Percentiles rank a stretch among this genome's conserved stretches.
Conservation (phyloP, 305 asterid species). For the Euphrasia arctica region DNA sequence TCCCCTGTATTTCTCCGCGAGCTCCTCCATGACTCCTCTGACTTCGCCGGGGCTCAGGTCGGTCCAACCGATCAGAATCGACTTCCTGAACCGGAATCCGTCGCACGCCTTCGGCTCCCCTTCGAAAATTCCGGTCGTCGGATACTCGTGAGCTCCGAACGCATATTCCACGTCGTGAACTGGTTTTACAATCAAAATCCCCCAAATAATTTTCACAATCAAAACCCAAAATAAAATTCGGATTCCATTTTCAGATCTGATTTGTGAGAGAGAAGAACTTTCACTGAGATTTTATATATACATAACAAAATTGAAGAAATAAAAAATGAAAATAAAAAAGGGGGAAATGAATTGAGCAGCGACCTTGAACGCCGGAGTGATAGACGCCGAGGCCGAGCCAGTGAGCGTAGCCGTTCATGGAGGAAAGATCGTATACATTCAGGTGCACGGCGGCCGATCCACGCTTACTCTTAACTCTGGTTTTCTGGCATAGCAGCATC, state of each 20-base stretch:
- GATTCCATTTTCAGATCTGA: conserved; percentile 24
- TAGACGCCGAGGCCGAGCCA: conserved; percentile 93
- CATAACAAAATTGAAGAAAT: background rate
- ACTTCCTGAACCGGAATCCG: conserved; percentile 67
- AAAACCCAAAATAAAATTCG: background rate
- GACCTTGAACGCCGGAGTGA: conserved; percentile 93
- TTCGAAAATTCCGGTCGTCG: conserved; percentile 77
- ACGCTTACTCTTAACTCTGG: conserved; percentile 34
- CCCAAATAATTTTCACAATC: background rate
- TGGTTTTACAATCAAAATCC: background rate
- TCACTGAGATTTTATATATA: background rate
- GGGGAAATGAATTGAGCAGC: background rate
- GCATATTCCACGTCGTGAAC: conserved; percentile 82
- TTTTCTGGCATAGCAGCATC: conserved; percentile 65
- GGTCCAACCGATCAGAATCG: conserved; percentile 70
- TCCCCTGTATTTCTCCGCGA: conserved; percentile 53
- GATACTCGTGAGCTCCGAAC: conserved; percentile 74
- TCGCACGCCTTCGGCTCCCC: conserved; percentile 68
- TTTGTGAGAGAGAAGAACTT: background rate
- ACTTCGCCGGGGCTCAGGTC: conserved; percentile 46
- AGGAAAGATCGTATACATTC: conserved; percentile 80
- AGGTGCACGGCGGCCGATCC: conserved; percentile 76
- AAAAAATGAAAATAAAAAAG: background rate
- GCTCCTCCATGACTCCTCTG: conserved; percentile 49
- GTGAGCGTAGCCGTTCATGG: conserved; percentile 79